phyloP scores from a whole-genome alignment of 192 early-diverging fungal genomes.

The Linnemannia exigua region DNA sequence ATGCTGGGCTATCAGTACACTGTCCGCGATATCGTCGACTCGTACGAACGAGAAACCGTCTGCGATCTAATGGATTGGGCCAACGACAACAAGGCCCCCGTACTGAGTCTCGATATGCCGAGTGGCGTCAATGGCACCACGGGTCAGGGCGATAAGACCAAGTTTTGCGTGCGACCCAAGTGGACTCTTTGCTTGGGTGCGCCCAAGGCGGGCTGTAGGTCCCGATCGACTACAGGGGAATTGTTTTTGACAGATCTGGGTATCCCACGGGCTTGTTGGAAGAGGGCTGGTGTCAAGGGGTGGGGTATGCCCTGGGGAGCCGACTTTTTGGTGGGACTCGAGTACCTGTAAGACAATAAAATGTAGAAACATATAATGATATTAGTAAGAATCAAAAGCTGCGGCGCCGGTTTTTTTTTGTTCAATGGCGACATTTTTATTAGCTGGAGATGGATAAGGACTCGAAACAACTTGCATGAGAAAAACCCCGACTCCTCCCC shows the following conservation, averaged over 20 bases:
- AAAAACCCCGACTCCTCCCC: too few relatives aligned
- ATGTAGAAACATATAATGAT: not conserved
- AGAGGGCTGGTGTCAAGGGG: constrained; percentile 65
- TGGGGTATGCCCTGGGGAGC: constrained; percentile 73
- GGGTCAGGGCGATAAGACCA: constrained; percentile 52
- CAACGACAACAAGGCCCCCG: constrained; percentile 72
- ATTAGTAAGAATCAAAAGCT: not conserved
- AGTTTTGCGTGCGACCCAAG: constrained; percentile 72
- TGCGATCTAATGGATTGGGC: constrained; percentile 80
- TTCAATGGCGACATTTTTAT: not conserved
- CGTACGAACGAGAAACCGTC: constrained; percentile 58
- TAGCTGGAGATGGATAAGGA: too few relatives aligned
- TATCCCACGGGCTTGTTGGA: constrained; percentile 73
- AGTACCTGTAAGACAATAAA: constrained; percentile 57
- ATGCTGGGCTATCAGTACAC: constrained; percentile 73
- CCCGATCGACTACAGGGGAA: constrained; percentile 73
- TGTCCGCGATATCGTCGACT: constrained; percentile 65
- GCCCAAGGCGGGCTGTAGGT: constrained; percentile 74
- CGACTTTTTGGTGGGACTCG: constrained; percentile 68
- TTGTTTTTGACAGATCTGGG: constrained; percentile 85
- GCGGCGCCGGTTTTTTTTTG: not conserved
- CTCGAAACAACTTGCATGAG: too few relatives aligned
- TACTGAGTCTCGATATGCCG: constrained; percentile 79
- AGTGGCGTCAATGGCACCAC: constrained; percentile 71
- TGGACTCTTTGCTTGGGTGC: constrained; percentile 86